Evolutionary conservation across 345 rosid species (phyloP).

Genomic region (Lumnitzera littorea): DNA sequence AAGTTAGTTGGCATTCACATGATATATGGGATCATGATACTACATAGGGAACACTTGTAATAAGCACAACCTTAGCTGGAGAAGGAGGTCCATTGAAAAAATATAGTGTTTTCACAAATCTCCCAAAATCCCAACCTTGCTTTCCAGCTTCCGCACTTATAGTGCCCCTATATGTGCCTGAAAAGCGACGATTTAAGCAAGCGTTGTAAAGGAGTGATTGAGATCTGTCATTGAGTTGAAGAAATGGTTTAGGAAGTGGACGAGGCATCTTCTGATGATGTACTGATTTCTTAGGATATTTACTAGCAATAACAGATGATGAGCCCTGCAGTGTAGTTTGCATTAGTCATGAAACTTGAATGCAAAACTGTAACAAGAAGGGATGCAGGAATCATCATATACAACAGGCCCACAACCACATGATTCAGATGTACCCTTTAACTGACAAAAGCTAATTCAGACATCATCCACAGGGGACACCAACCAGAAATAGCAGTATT

Average conservation of each 20-base stretch:
- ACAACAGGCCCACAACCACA: no score
- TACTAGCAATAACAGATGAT: slow-evolving; percentile 30
- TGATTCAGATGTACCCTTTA: no score
- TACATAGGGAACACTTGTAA: neutral
- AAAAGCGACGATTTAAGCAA: slow-evolving; percentile 19
- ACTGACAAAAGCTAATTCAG: no score
- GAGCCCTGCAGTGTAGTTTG: slow-evolving; percentile 52
- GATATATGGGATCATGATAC: neutral
- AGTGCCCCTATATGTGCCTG: slow-evolving; percentile 23
- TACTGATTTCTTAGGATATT: slow-evolving; percentile 20
- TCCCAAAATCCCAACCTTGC: slow-evolving; percentile 86
- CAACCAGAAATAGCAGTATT: no score
- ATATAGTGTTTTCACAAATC: slow-evolving; percentile 72
- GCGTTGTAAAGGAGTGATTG: slow-evolving; percentile 16
- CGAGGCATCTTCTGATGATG: slow-evolving; percentile 25
- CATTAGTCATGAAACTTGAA: slow-evolving; percentile 7
- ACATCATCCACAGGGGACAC: no score
- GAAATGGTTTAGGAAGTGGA: slow-evolving; percentile 68
- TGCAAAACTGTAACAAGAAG: neutral
- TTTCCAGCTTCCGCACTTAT: slow-evolving; percentile 33
- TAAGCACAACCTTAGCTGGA: slow-evolving; percentile 59
- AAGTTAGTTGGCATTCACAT: neutral
- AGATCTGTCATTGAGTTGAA: slow-evolving; percentile 45
- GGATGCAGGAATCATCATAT: no score
- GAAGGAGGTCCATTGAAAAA: slow-evolving; percentile 84